Base-by-base conservation (phyloP, 495 filamentous ascomycete genomes). In the Penicillium chermesinum region DNA sequence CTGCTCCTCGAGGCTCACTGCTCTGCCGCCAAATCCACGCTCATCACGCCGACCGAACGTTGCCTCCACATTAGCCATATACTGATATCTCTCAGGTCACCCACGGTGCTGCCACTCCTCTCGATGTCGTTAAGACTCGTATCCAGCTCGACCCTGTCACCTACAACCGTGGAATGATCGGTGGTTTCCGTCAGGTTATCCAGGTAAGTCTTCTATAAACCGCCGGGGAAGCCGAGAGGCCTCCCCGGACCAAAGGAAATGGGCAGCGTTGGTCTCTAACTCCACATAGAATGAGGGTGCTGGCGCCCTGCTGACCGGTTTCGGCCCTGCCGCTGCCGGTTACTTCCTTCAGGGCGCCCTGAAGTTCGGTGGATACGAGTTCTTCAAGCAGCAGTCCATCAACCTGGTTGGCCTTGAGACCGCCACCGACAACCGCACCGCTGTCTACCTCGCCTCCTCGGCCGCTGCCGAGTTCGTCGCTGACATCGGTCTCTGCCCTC, bases 111-210 rank as follows among this genome's bases (percentile, higher is more conserved):
- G 79, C 95, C 65, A 96, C 90, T 46, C 90, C 90, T 58, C 87
- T 96, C 63, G 90, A 96, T 84, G 90, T 96, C 73, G 88, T 95
- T 78, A 95, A 95, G 83, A 95, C 89, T 58, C 78, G 87, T 70
- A 95, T 94, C 66, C 89, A 95, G 78, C 85, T 95, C 67, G 89
- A 95, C 75, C 89, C 89, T 48, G 78, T 64, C 55, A 91, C 83
- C 66, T 95, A 94, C 77, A 95, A 95, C 84, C 80, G 74, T 57
- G 89, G 89, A 67, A 77, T 95, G 73, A 79, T 95, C 67, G 88
- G 89, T 63, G 86, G 85, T 55, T 87, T 95, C 84, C 74, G 78
- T 37, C 82, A 93, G 76, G 89, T 94, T 64, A 72, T 94, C 64
- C 73, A 81, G n/a, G n/a, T n/a, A n/a, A n/a, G n/a, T n/a, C n/a